Percentiles rank a stretch among this genome's conserved stretches.
These are phyloP conservation scores for Acer yangbiense DNA, from an alignment of 345 rosid genomes.

Conservation along the genomic window DNA sequence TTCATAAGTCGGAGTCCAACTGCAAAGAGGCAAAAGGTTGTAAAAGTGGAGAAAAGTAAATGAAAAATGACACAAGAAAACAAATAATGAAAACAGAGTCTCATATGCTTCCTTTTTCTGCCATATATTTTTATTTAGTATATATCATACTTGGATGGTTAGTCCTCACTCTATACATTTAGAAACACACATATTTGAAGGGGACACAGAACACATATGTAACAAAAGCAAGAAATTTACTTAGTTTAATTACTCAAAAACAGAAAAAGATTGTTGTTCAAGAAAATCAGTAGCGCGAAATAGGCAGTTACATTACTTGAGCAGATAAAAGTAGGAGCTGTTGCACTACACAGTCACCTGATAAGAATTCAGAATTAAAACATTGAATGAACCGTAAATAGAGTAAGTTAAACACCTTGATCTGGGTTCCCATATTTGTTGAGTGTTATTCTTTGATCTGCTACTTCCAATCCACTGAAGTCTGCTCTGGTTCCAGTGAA, in stretches of 20 bases:
- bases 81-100: no score
- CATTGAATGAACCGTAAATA: not conserved
- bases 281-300: not conserved
- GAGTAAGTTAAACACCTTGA: constrained; percentile 41
- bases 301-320: not conserved
- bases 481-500: constrained; percentile 67
- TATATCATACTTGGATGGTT: not conserved
- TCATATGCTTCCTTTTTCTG: no score
- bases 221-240: not conserved
- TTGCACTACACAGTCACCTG: not conserved
- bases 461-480: constrained; percentile 59
- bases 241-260: not conserved
- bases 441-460: constrained; percentile 26
- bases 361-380: not conserved
- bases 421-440: constrained; percentile 36
- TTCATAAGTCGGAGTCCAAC: constrained; percentile 62
- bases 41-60: not conserved
- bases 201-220: not conserved
- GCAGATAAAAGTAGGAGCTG: not conserved
- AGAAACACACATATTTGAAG: not conserved
- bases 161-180: not conserved
- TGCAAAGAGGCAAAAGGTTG: constrained; percentile 20
- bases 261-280: not conserved
- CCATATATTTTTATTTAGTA: not conserved
- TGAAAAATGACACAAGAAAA: not conserved